Evolutionary conservation across 2,329 filamentous ascomycete species (phyloP), one percentile per base, ranked within the genome.

Genomic region (Teratosphaeria epicoccoides): DNA sequence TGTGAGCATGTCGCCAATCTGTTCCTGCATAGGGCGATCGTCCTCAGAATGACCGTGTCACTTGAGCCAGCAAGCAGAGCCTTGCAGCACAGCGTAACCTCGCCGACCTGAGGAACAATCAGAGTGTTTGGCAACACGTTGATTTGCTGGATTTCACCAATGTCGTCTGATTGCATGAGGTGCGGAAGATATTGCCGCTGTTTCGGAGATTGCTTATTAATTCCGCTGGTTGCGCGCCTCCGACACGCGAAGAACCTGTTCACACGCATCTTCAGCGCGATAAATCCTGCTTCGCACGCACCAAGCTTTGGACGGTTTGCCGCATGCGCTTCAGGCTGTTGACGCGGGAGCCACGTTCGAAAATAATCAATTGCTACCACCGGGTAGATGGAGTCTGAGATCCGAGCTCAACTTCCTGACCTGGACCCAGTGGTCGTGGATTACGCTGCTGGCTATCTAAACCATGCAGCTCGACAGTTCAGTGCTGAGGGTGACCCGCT

Each of bases 391-490:
- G 65, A 70, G 58, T 58, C 63, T 26, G 64, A 70, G 50, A 68
- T 70, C 53, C 62, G 63, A 46, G 58, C 65, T 6, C 66, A 66
- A 54, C 54, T 66, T 23, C 66, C 66, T 17, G 61, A 64, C 45
- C 61, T 67, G 55, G 68, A 70, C 51, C 61, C 67, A 20, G 63
- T 69, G 46, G 61, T 70, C n/a, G 64, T 65, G 20, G 63, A 67
- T 47, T 70, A 70, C 59, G 63, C 66, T 26, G 87, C 88, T 59
- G 93, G 93, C 52, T 98, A 97, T 68, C 78, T 98, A 61, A 89
- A 83, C 64, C 91, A 98, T 76, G 93, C 93, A 47, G 93, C 90
- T 46, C 90, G 84, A 59, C 77, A 86, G 49, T 95, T 87, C 76
- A 77, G 82, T 55, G 81, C 83, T 49, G 89, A 94, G 57, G 72